Conservation (phyloP, 441 rosid genomes). For the Arabidopsis lyrata region DNA sequence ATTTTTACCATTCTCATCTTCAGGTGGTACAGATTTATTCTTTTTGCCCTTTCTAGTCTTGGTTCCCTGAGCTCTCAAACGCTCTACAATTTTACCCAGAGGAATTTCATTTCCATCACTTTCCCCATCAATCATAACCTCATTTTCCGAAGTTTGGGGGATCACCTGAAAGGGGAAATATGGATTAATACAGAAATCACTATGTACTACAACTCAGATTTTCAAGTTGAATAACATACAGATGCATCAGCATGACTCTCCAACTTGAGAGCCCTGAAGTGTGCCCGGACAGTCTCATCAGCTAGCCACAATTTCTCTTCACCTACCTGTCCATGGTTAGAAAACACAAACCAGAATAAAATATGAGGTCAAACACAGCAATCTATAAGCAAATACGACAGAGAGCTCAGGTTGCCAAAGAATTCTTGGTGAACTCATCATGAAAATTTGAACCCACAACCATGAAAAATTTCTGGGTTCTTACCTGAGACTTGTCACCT, state of each 20-base stretch:
- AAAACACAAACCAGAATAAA: slow-evolving; percentile 15
- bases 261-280: slow-evolving; percentile 74
- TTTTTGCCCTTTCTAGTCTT: slow-evolving; percentile 67
- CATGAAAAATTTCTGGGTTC: slow-evolving; percentile 29
- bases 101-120: slow-evolving; percentile 85
- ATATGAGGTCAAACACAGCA: slow-evolving; percentile 21
- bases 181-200: slow-evolving; percentile 37
- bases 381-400: slow-evolving; percentile 8
- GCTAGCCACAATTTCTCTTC: slow-evolving; percentile 86
- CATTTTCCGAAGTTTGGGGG: slow-evolving; percentile 56
- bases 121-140: slow-evolving; percentile 62
- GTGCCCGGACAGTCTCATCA: slow-evolving; percentile 77
- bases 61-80: slow-evolving; percentile 70
- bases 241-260: slow-evolving; percentile 59
- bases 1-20: slow-evolving; percentile 60
- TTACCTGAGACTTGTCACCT: slow-evolving; percentile 68
- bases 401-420: slow-evolving; percentile 23
- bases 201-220: slow-evolving; percentile 33
- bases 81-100: slow-evolving; percentile 80
- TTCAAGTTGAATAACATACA: slow-evolving; percentile 54
- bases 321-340: slow-evolving; percentile 53
- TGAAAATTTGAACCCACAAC: slow-evolving; percentile 24
- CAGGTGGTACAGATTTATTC: slow-evolving; percentile 56
- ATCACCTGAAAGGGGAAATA: slow-evolving; percentile 58
- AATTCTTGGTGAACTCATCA: slow-evolving; percentile 8